phyloP scores from a whole-genome alignment of 305 asterid species.

The Solanum chacoense region DNA sequence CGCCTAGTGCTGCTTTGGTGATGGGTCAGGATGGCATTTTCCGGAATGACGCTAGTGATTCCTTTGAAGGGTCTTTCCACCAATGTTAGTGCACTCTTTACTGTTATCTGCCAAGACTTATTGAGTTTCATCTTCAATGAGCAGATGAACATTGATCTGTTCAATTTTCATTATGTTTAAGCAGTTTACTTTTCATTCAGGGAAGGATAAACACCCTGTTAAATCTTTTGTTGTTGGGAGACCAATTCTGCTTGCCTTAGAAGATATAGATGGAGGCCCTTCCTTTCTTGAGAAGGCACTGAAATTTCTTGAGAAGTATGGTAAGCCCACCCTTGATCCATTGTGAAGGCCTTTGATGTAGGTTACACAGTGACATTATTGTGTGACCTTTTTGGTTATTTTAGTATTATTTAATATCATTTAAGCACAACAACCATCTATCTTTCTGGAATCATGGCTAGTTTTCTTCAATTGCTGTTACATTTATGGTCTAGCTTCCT shows the following conservation, averaged over 20 bases:
- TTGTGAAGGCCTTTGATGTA: not conserved
- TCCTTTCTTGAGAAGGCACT: slow-evolving; percentile 98
- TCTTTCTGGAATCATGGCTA: not conserved
- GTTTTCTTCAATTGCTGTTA: not conserved
- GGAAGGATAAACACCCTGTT: slow-evolving; percentile 83
- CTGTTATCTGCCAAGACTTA: not conserved
- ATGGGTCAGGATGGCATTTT: slow-evolving; percentile 96
- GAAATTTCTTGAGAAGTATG: slow-evolving; percentile 85
- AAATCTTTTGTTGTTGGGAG: slow-evolving; percentile 98
- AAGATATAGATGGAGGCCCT: slow-evolving; percentile 98
- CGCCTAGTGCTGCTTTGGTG: slow-evolving; percentile 97
- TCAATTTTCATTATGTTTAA: not conserved
- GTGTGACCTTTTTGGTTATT: not conserved
- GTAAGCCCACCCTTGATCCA: slow-evolving; percentile 25
- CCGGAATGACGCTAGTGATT: slow-evolving; percentile 66
- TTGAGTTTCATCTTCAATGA: not conserved
- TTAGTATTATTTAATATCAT: not conserved
- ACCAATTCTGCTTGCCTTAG: slow-evolving; percentile 93
- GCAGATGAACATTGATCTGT: not conserved
- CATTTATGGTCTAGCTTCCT: not conserved
- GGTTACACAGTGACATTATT: not conserved
- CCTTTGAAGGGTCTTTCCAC: slow-evolving; percentile 74
- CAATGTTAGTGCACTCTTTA: slow-evolving; percentile 50
- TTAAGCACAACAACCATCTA: not conserved
- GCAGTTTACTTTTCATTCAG: slow-evolving; percentile 30